A percentile compares a stretch with the other conserved stretches of the same genome.
phyloP scores from a whole-genome alignment of 345 rosid species.

The Acer negundo region DNA sequence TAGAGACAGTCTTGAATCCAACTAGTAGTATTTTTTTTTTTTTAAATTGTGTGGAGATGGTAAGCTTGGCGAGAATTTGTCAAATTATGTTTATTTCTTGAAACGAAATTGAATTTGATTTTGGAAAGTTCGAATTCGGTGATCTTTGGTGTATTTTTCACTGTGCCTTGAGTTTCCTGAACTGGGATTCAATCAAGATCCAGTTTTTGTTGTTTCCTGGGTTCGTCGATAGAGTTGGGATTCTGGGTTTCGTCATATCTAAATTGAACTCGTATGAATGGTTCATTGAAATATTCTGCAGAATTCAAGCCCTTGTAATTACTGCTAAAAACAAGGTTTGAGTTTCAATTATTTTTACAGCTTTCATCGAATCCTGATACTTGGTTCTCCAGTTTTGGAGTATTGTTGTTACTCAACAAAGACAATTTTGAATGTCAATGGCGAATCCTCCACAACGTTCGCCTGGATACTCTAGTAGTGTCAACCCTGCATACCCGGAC shows the following conservation, averaged over 20 bases:
- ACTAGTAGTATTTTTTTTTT: conserved; percentile 12
- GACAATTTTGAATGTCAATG: conserved; percentile 46
- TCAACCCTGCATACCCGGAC: conserved; percentile 43
- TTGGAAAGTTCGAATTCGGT: conserved; percentile 22
- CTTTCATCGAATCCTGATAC: conserved; percentile 20
- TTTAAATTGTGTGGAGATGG: conserved; percentile 23
- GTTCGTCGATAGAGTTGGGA: conserved; percentile 24
- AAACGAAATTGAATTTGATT: conserved; percentile 24
- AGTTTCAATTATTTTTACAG: conserved; percentile 9
- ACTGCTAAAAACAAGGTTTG: conserved; percentile 21
- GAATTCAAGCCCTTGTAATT: conserved; percentile 15
- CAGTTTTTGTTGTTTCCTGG: conserved; percentile 20
- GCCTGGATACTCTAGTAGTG: conserved; percentile 44
- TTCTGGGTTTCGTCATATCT: background rate
- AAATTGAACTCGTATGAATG: background rate
- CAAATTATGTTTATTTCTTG: background rate
- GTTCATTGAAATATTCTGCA: conserved; percentile 19
- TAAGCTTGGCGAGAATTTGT: conserved; percentile 26
- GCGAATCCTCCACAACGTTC: conserved; percentile 60
- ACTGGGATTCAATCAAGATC: conserved; percentile 37
- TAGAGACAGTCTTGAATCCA: background rate
- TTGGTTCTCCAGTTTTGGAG: conserved; percentile 19
- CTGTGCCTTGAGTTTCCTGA: conserved; percentile 26
- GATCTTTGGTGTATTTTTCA: conserved; percentile 25
- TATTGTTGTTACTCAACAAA: conserved; percentile 16